Base-by-base conservation (phyloP, 2,329 filamentous ascomycete species). In the Celoporthe dispersa region DNA sequence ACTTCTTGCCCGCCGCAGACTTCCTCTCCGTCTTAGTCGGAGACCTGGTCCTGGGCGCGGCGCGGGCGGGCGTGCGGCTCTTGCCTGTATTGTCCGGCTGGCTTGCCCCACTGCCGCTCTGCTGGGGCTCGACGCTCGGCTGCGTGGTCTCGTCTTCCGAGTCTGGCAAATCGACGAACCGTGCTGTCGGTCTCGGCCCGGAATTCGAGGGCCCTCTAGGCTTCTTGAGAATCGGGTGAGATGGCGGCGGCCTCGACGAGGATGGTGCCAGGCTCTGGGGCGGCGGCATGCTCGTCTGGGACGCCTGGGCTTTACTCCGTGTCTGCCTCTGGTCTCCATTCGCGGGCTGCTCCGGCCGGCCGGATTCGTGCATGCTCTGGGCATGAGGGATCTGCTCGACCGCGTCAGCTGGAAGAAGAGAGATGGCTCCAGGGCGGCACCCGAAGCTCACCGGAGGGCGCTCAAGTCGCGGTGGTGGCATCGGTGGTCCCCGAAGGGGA, bases 141-240 rank as follows among this genome's bases (percentile, higher is more conserved):
- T 62, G 66, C 25, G 7, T 16, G 11, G 79, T 79, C 70, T 84
- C 82, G 64, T 83, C 81, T 64, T 82, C 82, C 41, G 85, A 85
- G 39, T 81, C 82, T 41, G 83, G 83, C 1, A 87, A 87, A 22
- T 86, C 86, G 9, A 85, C 83, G 73, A 90, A 90, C n/a, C 87
- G 85, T 67, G 88, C 87, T 11, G 87, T 89, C n/a, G 86, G 87
- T 28, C 85, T 83, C 16, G 86, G 84, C 6, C 86, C 86, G 22
- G 82, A 84, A 28, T 80, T 78, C 39, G 86, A 87, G 69, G 86
- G 85, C 19, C 84, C 84, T 74, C 86, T 83, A 60, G 83, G 79
- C 77, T 90, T 90, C 76, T 89, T 90, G 70, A 90, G 75, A 67
- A 90, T 90, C 0, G 88, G 87, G 73, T 88, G 86, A 3, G 83